These are phyloP conservation scores for Monilinia vaccinii-corymbosi DNA, from an alignment of 2,329 filamentous ascomycete species.

Conservation along the genomic window DNA sequence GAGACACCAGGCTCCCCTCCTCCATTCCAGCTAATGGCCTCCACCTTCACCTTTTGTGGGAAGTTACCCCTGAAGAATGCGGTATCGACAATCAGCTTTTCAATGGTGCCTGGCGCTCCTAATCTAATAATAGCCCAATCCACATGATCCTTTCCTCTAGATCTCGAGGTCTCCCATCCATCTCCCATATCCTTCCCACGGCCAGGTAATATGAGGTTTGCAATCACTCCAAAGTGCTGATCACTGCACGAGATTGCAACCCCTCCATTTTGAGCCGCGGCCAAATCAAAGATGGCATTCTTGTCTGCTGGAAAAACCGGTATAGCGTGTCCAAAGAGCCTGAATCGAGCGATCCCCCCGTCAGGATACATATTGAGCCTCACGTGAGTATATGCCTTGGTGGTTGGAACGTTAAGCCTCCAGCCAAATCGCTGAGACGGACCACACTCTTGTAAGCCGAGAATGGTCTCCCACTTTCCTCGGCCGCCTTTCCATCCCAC, in stretches of 20 bases:
- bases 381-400: conserved; percentile 69
- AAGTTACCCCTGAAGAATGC: conserved; percentile 80
- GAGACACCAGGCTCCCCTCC: conserved; percentile 46
- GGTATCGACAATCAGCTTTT: conserved; percentile 66
- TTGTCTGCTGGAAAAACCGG: conserved; percentile 64
- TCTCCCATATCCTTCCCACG: conserved; percentile 80
- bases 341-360: conserved; percentile 72
- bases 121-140: conserved; percentile 77
- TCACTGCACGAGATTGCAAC: conserved; percentile 69
- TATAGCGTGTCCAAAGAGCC: conserved; percentile 66
- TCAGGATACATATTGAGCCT: conserved; percentile 79
- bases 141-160: conserved; percentile 59
- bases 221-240: conserved; percentile 75
- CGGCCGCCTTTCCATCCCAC: conserved; percentile 48
- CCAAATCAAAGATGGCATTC: conserved; percentile 62
- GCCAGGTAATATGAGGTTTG: conserved; percentile 71
- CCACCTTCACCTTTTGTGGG: conserved; percentile 64
- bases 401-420: conserved; percentile 50
- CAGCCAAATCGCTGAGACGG: conserved; percentile 66
- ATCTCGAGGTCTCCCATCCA: conserved; percentile 77
- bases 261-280: conserved; percentile 69
- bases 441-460: conserved; percentile 62
- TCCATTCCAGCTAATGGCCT: conserved; percentile 48
- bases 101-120: conserved; percentile 54
- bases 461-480: conserved; percentile 63